A percentile compares a stretch with the other conserved stretches of the same genome.
Evolutionary conservation across 306 rosid genomes (phyloP).

Genomic region (Gastrolobium villosum): DNA sequence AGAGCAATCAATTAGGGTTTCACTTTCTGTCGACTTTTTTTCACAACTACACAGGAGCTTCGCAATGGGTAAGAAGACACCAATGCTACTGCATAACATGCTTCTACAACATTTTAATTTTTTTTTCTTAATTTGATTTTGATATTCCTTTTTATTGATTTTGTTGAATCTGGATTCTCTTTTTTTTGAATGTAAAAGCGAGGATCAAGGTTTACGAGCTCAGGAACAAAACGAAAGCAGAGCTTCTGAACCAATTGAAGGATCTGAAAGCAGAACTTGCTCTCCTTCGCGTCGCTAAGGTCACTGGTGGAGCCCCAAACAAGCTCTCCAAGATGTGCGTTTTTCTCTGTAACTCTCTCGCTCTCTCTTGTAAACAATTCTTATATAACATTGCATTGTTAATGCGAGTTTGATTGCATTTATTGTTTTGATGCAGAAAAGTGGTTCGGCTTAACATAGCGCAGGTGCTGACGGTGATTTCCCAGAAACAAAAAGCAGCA

Average conservation of each 20-base stretch:
- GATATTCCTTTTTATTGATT: not conserved
- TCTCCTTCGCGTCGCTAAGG: conserved; percentile 51
- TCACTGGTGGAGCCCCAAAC: conserved; percentile 50
- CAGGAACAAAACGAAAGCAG: conserved; percentile 44
- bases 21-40: not conserved
- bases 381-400: not conserved
- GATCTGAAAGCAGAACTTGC: conserved; percentile 51
- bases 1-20: not conserved
- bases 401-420: not conserved
- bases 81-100: not conserved
- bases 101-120: not conserved
- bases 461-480: conserved; percentile 72
- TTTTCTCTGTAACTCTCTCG: conserved; percentile 11
- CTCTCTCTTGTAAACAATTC: not conserved
- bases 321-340: conserved; percentile 52
- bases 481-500: conserved; percentile 74
- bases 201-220: conserved; percentile 45
- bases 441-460: conserved; percentile 69
- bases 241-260: conserved; percentile 51
- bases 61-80: conserved; percentile 47
- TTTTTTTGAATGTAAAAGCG: not conserved
- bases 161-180: not conserved
- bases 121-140: not conserved
- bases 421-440: conserved; percentile 57
- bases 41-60: conserved; percentile 1